These are phyloP conservation scores for Phialophora tarda DNA, from an alignment of 2,329 filamentous ascomycete species.

Conservation along the genomic window DNA sequence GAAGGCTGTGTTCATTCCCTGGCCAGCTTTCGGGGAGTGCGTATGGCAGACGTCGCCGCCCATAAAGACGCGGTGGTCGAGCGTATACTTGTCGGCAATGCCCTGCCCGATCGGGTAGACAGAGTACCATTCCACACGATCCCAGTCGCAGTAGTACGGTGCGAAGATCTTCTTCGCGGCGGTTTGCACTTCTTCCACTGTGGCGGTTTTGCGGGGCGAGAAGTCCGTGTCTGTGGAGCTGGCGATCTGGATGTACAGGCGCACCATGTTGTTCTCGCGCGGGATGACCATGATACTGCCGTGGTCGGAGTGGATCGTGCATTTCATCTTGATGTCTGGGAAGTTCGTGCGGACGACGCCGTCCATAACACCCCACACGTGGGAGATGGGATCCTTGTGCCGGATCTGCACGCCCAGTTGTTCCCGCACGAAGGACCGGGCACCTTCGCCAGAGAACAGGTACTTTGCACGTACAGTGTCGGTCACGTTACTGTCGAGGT, in stretches of 20 bases:
- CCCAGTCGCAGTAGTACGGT: slow-evolving; percentile 67
- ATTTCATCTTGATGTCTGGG: slow-evolving; percentile 69
- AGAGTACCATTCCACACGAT: slow-evolving; percentile 69
- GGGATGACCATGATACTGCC: slow-evolving; percentile 69
- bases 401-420: slow-evolving; percentile 69
- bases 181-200: slow-evolving; percentile 63
- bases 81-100: slow-evolving; percentile 67
- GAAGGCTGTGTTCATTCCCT: slow-evolving; percentile 68
- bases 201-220: slow-evolving; percentile 65
- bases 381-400: slow-evolving; percentile 67
- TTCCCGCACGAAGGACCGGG: slow-evolving; percentile 65
- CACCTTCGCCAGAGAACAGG: slow-evolving; percentile 67
- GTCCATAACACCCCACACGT: slow-evolving; percentile 72
- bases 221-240: slow-evolving; percentile 67
- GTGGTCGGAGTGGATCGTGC: slow-evolving; percentile 69
- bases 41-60: slow-evolving; percentile 70
- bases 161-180: slow-evolving; percentile 64
- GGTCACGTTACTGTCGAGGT: slow-evolving; percentile 72
- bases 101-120: slow-evolving; percentile 70
- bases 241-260: slow-evolving; percentile 63
- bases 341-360: slow-evolving; percentile 68
- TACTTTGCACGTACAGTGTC: slow-evolving; percentile 71
- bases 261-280: slow-evolving; percentile 57
- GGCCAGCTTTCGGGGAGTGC: slow-evolving; percentile 67
- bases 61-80: slow-evolving; percentile 70